Evolutionary conservation across 352 stramenopile species (phyloP), one percentile per base, ranked within the genome.

Genomic region (Pythium guiyangense): DNA sequence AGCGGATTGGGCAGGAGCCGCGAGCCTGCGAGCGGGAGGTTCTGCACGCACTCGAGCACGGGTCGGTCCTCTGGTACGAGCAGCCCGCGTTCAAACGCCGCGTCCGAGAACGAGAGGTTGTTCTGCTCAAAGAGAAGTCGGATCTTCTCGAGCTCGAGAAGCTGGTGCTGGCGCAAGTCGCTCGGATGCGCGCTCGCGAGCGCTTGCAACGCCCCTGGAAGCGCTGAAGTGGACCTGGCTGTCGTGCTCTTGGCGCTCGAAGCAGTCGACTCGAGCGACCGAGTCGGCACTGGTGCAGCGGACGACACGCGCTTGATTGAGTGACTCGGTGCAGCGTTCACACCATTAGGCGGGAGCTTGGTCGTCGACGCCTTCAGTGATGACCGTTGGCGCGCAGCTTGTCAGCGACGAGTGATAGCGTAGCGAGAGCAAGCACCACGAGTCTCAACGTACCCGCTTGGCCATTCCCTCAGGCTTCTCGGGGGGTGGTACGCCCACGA

Each of bases 81-180:
- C n/a, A 91, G 50, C 0, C 74, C 78, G 17, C 76, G 67, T 52
- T 89, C 76, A 49, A 91, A 67, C 0, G 63, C 59, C 6, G 64
- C 50, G 3, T 51, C n/a, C 0, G 71, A 65, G 27, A 87, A 73
- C 4, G 57, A 48, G 40, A 91, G 60, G 17, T 81, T 64, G 58
- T 84, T 73, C 26, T 67, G 63, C 49, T 85, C 64, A 34, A 91
- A 91, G 2, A 87, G 60, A 0, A 63, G 51, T 2, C 77, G 78
- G 54, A 91, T 89, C 12, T 84, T 79, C 37, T 88, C 77, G 26
- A 91, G 31, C 40, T 91, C 81, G 22, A 77, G 53, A 34, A 86
- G 55, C 48, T 91, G 77, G 27, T 76, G 63, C 1, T 65, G 59
- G 15, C 81, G 74, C 49, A 89, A 60, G 9, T 84, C 76, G 31